Base-by-base conservation (phyloP, 2,329 filamentous ascomycete species). In the Pseudofabraea citricarpa region DNA sequence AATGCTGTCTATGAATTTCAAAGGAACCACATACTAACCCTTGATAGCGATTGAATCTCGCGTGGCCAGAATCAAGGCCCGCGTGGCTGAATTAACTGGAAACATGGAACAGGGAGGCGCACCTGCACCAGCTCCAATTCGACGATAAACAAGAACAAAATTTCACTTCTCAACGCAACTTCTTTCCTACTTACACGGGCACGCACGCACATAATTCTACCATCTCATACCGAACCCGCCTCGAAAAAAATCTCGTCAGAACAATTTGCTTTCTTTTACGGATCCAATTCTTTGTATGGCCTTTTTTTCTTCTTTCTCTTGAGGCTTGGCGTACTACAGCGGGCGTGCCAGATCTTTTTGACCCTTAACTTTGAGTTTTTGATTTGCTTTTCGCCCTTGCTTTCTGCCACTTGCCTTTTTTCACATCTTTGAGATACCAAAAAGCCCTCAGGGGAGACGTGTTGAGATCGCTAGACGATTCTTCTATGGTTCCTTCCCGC, bases 1-100 rank as follows among this genome's bases (percentile, higher is more conserved):
- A 40, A 8, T 13, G 13, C 20, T 20, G 23, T 26, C 43, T 27
- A 33, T 9, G 9, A 23, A 35, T 13, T 22, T 36, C 9, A 32
- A 5, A 8, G 27, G 4, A 13, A 32, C 23, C 9, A n/a, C n/a
- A n/a, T 36, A 43, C 61, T 67, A 54, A 67, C 49, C 21, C 41
- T 43, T 20, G 38, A n/a, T 54, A 94, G 89, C 90, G 26, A 97
- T 97, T 58, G 93, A 98, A 66, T 90, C 90, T 38, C 87, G 93
- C 53, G 93, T 97, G 47, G 93, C 93, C 38, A 87, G 93, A 51
- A 98, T 98, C 76, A 97, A 96, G 70, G 93, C 93, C 47, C 85
- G 93, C 49, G 93, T 98, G 46, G 93, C 93, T 41, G 90, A 96
- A 64, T 70, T 98, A 56, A 98, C 93, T 2, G 85, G 85, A 56